phyloP scores from a whole-genome alignment of 768 basidiomycete genomes.

The Boletus reticuloceps region DNA sequence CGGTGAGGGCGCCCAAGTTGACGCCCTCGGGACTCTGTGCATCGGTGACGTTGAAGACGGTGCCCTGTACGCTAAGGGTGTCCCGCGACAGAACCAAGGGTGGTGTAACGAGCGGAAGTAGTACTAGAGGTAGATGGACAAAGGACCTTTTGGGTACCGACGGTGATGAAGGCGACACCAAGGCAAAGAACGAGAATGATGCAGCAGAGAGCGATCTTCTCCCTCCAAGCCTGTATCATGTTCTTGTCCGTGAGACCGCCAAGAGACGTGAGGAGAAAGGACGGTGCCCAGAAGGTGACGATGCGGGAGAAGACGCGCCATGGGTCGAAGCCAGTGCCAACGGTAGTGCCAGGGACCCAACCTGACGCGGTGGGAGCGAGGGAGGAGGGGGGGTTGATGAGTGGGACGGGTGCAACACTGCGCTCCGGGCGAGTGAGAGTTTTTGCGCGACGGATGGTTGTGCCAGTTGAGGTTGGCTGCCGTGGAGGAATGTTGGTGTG shows the following conservation, averaged over 20 bases:
- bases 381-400: slow-evolving; percentile 78
- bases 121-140: slow-evolving; percentile 63
- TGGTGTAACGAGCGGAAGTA: slow-evolving; percentile 43
- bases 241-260: slow-evolving; percentile 81
- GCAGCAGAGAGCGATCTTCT: slow-evolving; percentile 92
- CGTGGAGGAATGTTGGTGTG: slow-evolving; percentile 50
- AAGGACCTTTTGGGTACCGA: slow-evolving; percentile 89
- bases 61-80: slow-evolving; percentile 75
- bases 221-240: slow-evolving; percentile 90
- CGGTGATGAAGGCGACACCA: slow-evolving; percentile 85
- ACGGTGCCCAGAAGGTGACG: slow-evolving; percentile 91
- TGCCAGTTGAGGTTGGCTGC: slow-evolving; percentile 44
- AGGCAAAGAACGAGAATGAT: slow-evolving; percentile 79
- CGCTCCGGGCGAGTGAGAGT: slow-evolving; percentile 96
- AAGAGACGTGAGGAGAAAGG: slow-evolving; percentile 64
- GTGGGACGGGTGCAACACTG: slow-evolving; percentile 87
- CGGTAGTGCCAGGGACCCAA: slow-evolving; percentile 34
- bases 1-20: slow-evolving; percentile 56
- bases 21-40: slow-evolving; percentile 46
- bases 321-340: slow-evolving; percentile 39
- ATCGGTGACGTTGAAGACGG: slow-evolving; percentile 68
- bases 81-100: slow-evolving; percentile 56
- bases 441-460: slow-evolving; percentile 83
- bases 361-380: slow-evolving; percentile 38
- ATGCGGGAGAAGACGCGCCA: slow-evolving; percentile 83